A percentile compares a stretch with the other conserved stretches of the same genome.
phyloP scores from a whole-genome alignment of 352 stramenopile genomes.

The Phytophthora vignae region DNA sequence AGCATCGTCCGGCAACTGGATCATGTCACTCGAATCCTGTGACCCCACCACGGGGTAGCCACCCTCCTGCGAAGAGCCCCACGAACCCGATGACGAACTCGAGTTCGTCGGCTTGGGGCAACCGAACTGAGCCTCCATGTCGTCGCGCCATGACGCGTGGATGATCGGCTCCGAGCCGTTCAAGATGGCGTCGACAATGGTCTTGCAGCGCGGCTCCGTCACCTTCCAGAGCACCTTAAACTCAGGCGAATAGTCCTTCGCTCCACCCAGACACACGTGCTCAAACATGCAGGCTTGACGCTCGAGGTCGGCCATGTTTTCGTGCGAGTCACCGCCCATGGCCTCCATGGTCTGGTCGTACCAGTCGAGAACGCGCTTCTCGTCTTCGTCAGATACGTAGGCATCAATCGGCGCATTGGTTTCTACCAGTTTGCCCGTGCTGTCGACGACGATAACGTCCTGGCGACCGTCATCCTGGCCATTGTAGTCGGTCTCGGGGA shows the following conservation, averaged over 20 bases:
- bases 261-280: conserved; percentile 49
- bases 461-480: conserved; percentile 32
- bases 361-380: conserved; percentile 39
- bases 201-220: conserved; percentile 42
- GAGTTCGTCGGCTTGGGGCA: conserved; percentile 32
- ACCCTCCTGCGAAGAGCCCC: background rate
- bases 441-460: conserved; percentile 25
- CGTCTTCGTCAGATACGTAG: conserved; percentile 32
- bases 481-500: conserved; percentile 34
- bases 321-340: conserved; percentile 34
- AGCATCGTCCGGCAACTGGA: conserved; percentile 11
- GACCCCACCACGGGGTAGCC: background rate
- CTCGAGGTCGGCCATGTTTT: conserved; percentile 52
- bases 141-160: conserved; percentile 36
- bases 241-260: conserved; percentile 43
- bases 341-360: conserved; percentile 39
- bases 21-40: conserved; percentile 23
- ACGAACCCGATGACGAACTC: conserved; percentile 3
- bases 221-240: conserved; percentile 51
- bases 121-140: conserved; percentile 47
- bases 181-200: conserved; percentile 44
- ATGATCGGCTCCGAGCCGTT: conserved; percentile 36
- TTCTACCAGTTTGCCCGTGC: conserved; percentile 19
- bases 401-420: conserved; percentile 16
- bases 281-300: conserved; percentile 55